Percentiles rank a stretch among this genome's conserved stretches.
Evolutionary conservation across 2,329 filamentous ascomycete genomes (phyloP).

Genomic region (Aspergillus uvarum): DNA sequence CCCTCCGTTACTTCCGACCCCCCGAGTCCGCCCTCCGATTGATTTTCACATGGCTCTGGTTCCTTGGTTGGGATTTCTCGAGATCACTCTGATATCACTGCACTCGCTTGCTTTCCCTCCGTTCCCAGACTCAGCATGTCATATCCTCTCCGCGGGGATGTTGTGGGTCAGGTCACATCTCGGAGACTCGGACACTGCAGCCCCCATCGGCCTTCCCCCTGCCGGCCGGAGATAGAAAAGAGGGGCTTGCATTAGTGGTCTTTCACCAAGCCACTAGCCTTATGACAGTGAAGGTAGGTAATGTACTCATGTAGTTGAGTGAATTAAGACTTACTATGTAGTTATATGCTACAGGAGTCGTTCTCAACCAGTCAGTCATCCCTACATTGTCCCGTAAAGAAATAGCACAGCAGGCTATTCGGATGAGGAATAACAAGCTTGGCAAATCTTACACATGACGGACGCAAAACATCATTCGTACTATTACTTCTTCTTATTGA

Average conservation of each 20-base stretch:
- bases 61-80: neutral
- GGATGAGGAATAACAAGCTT: too few species aligned
- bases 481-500: too few species aligned
- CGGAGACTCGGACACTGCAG: neutral
- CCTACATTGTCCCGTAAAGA: too few species aligned
- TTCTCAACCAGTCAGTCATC: too few species aligned
- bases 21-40: neutral
- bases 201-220: neutral
- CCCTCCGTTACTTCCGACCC: neutral
- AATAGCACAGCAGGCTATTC: too few species aligned
- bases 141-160: neutral
- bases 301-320: too few species aligned
- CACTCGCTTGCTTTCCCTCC: neutral
- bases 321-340: too few species aligned
- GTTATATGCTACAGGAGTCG: too few species aligned
- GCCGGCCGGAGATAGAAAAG: neutral
- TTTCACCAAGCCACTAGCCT: neutral
- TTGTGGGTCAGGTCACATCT: neutral
- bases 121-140: neutral
- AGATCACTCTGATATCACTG: neutral
- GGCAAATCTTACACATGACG: too few species aligned
- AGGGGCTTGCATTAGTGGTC: neutral
- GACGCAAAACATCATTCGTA: too few species aligned
- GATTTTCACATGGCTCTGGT: neutral
- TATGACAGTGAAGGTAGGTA: too few species aligned